phyloP scores from a whole-genome alignment of 1,284 basidiomycete species.

The Agaricales sp. region DNA sequence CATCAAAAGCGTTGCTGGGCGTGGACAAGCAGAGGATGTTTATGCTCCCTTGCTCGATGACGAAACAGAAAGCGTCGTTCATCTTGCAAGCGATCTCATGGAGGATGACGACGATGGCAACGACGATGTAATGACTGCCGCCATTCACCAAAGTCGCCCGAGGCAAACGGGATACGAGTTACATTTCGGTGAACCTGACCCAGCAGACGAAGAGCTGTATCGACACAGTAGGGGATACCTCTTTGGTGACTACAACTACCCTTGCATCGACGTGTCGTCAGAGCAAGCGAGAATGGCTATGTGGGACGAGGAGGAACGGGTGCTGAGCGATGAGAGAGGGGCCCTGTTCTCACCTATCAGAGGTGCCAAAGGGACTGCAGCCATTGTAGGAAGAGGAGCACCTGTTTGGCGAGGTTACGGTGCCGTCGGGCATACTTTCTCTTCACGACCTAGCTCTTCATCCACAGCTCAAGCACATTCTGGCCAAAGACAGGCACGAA shows the following conservation, averaged over 20 bases:
- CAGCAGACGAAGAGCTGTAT: conserved; percentile 64
- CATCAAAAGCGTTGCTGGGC: conserved; percentile 31
- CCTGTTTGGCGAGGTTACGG: conserved; percentile 47
- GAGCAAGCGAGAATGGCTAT: conserved; percentile 54
- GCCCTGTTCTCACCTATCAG: conserved; percentile 57
- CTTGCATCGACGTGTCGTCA: conserved; percentile 78
- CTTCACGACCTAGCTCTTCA: not conserved
- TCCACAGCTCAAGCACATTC: not conserved
- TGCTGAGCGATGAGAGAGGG: conserved; percentile 55
- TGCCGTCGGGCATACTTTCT: conserved; percentile 27
- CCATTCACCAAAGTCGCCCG: conserved; percentile 17
- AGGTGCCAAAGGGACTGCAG: conserved; percentile 32
- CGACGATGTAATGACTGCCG: not conserved
- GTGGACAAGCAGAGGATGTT: conserved; percentile 47
- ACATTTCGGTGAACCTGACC: conserved; percentile 52
- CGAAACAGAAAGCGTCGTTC: conserved; percentile 60
- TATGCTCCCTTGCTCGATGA: conserved; percentile 68
- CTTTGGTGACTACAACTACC: conserved; percentile 92
- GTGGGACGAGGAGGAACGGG: conserved; percentile 66
- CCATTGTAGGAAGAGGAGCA: conserved; percentile 23
- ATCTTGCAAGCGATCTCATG: conserved; percentile 47
- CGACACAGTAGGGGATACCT: conserved; percentile 60
- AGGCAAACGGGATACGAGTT: conserved; percentile 38
- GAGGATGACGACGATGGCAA: conserved; percentile 35
- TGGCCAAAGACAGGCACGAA: not conserved